Evolutionary conservation across 257 asterid species (phyloP).

Genomic region (Euphrasia confusa): DNA sequence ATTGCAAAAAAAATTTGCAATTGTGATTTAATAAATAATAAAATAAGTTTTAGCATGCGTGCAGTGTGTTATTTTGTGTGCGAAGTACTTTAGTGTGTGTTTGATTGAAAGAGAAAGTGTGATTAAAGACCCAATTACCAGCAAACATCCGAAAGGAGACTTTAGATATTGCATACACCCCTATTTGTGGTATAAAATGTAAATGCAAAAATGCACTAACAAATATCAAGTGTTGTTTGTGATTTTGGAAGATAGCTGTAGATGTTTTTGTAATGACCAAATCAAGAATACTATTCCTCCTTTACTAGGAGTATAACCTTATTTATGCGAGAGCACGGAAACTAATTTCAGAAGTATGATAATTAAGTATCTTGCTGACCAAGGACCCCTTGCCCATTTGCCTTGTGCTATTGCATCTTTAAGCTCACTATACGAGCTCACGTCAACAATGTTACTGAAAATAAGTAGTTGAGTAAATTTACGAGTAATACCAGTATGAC

Average conservation of each 20-base stretch:
- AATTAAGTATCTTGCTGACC: slow-evolving; percentile 79
- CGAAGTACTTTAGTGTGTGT: too few relatives aligned
- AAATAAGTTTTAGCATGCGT: too few relatives aligned
- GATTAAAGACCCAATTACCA: too few relatives aligned
- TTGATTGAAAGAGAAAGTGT: too few relatives aligned
- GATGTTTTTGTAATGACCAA: background rate
- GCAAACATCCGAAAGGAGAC: too few relatives aligned
- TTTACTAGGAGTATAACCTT: too few relatives aligned
- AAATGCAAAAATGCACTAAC: too few relatives aligned
- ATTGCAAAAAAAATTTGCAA: too few relatives aligned
- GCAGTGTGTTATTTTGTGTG: too few relatives aligned
- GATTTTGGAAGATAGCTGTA: background rate
- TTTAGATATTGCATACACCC: background rate
- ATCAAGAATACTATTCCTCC: background rate
- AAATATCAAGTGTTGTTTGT: background rate
- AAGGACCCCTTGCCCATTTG: slow-evolving; percentile 99
- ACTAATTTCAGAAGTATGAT: background rate
- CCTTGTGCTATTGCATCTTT: slow-evolving; percentile 89
- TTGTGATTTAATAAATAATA: too few relatives aligned
- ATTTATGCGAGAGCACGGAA: background rate
- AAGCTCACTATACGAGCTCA: slow-evolving; percentile 74
- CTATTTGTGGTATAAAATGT: background rate
- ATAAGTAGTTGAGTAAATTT: background rate
- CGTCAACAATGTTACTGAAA: slow-evolving; percentile 86
- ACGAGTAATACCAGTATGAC: background rate